Conservation (phyloP, 2,329 filamentous ascomycete species). For the Decorospora gaudefroyi region DNA sequence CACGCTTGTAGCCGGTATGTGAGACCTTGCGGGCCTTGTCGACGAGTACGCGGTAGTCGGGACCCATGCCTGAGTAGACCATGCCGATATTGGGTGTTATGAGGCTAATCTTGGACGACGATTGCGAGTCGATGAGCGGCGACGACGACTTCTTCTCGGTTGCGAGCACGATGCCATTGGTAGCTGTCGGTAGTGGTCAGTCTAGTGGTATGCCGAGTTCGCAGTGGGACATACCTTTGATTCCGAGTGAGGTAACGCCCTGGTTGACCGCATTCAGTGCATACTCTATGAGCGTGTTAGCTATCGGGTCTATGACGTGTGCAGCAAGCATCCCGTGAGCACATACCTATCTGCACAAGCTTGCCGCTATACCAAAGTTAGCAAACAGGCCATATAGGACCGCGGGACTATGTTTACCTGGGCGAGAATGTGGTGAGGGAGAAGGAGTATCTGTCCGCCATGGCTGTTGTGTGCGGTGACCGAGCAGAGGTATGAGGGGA, state of each 20-base stretch:
- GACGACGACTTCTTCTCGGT: slow-evolving; percentile 99
- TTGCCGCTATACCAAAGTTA: slow-evolving; percentile 75
- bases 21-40: slow-evolving; percentile 98
- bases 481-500: slow-evolving; percentile 1
- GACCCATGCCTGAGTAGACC: slow-evolving; percentile 99
- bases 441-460: slow-evolving; percentile 99
- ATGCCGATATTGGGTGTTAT: slow-evolving; percentile 99
- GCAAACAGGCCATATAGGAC: slow-evolving; percentile 43
- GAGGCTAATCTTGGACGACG: slow-evolving; percentile 94
- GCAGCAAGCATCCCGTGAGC: neutral
- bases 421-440: slow-evolving; percentile 99
- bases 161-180: slow-evolving; percentile 97
- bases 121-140: slow-evolving; percentile 91
- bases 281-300: slow-evolving; percentile 71
- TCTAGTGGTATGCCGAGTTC: neutral
- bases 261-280: slow-evolving; percentile 98
- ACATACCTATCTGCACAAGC: slow-evolving; percentile 93
- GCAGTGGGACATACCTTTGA: slow-evolving; percentile 72
- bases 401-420: slow-evolving; percentile 67
- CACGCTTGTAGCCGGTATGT: slow-evolving; percentile 97
- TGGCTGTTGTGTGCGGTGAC: slow-evolving; percentile 49
- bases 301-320: slow-evolving; percentile 1
- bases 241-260: slow-evolving; percentile 95
- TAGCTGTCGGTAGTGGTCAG: slow-evolving; percentile 63
- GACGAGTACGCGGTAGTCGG: slow-evolving; percentile 95